phyloP scores from a whole-genome alignment of 1,139 yeast species.

The Suzukiozyma palmioleophila region DNA sequence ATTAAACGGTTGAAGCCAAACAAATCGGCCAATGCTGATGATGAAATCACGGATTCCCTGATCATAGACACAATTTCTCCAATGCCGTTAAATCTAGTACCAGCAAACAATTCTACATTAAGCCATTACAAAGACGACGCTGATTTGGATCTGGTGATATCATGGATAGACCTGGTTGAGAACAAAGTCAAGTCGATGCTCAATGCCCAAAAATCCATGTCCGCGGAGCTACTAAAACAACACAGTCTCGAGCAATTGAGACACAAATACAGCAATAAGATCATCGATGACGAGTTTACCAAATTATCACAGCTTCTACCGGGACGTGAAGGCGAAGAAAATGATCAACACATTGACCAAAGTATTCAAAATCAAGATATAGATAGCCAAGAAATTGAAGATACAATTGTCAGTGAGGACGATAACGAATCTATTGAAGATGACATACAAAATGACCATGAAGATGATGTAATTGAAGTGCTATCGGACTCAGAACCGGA shows the following conservation, averaged over 20 bases:
- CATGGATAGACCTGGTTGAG: constrained; percentile 51
- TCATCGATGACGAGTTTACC: constrained; percentile 39
- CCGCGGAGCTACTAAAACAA: constrained; percentile 26
- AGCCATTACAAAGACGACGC: constrained; percentile 14
- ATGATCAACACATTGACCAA: not conserved
- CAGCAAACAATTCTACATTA: constrained; percentile 1
- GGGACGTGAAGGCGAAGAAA: no score
- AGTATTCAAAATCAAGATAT: constrained; percentile 4
- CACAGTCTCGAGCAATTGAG: constrained; percentile 25
- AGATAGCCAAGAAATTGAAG: constrained; percentile 3
- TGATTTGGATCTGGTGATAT: constrained; percentile 28
- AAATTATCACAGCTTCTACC: constrained; percentile 27
- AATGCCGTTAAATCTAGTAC: not conserved
- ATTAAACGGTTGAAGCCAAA: constrained; percentile 7
- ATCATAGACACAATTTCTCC: not conserved
- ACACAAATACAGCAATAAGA: constrained; percentile 21
- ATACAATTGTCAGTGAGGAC: constrained; percentile 1
- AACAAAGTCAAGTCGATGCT: constrained; percentile 37
- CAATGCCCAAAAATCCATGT: constrained; percentile 34
- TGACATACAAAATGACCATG: constrained; percentile 6
- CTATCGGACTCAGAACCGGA: constrained; percentile 3
- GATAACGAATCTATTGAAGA: constrained; percentile 7
- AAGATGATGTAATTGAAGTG: constrained; percentile 3
- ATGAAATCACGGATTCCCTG: not conserved
- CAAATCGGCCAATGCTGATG: constrained; percentile 2